A percentile compares a stretch with the other conserved stretches of the same genome.
These are phyloP conservation scores for Cicer arietinum DNA, from an alignment of 306 rosid species.

Conservation along the genomic window DNA sequence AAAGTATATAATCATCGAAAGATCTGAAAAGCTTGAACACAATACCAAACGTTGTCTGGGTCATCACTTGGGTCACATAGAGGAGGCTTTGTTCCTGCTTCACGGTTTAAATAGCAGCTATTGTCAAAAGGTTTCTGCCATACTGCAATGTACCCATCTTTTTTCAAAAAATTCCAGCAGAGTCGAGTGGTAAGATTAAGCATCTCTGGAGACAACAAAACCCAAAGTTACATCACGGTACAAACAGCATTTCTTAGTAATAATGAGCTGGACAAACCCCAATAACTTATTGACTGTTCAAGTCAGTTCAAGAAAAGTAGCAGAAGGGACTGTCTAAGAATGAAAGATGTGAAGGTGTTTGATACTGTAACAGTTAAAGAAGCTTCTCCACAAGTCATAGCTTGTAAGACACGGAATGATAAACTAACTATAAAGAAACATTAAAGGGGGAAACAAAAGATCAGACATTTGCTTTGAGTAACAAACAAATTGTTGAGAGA, in stretches of 20 bases:
- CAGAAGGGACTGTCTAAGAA: slow-evolving; percentile 5
- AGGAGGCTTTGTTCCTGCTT: slow-evolving; percentile 79
- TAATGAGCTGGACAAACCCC: slow-evolving; percentile 26
- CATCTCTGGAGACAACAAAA: slow-evolving; percentile 71
- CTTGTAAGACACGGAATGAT: slow-evolving; percentile 9
- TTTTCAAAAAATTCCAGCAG: slow-evolving; percentile 89
- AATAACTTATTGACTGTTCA: slow-evolving; percentile 34
- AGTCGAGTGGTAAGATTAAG: slow-evolving; percentile 84
- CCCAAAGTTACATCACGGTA: slow-evolving; percentile 34
- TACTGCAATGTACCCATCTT: slow-evolving; percentile 84
- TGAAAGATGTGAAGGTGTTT: neutral
- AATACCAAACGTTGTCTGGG: slow-evolving; percentile 88
- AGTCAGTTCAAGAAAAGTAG: slow-evolving; percentile 16
- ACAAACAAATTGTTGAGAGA: slow-evolving; percentile 11
- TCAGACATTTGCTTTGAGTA: slow-evolving; percentile 19
- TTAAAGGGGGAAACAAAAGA: neutral
- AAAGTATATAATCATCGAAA: slow-evolving; percentile 25
- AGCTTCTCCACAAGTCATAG: slow-evolving; percentile 21
- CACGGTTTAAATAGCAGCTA: slow-evolving; percentile 74
- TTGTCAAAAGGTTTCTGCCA: slow-evolving; percentile 85
- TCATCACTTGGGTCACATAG: slow-evolving; percentile 77
- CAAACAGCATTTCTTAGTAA: slow-evolving; percentile 18
- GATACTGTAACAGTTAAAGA: slow-evolving; percentile 10
- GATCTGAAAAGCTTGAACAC: slow-evolving; percentile 39
- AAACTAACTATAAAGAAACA: slow-evolving; percentile 4